These are phyloP conservation scores for Hymenoscyphus repandus DNA, from an alignment of 2,329 filamentous ascomycete genomes.

Conservation along the genomic window DNA sequence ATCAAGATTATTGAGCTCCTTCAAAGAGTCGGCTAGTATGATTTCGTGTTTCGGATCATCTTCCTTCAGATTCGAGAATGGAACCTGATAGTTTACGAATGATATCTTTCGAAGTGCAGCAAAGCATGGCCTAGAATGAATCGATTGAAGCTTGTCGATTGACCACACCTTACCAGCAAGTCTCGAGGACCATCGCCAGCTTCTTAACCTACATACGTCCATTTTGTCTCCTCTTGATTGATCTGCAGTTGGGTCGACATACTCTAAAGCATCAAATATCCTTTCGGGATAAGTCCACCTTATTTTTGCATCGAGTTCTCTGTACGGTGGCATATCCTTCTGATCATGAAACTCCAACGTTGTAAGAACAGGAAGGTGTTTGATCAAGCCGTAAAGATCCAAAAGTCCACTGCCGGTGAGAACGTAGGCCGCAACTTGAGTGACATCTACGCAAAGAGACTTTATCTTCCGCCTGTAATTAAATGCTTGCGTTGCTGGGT, in stretches of 20 bases:
- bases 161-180: constrained; percentile 41
- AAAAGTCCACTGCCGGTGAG: constrained; percentile 48
- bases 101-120: constrained; percentile 48
- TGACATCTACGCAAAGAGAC: constrained; percentile 29
- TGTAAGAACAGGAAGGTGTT: constrained; percentile 59
- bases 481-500: constrained; percentile 23
- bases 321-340: constrained; percentile 62
- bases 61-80: constrained; percentile 35
- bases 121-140: constrained; percentile 56
- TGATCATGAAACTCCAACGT: constrained; percentile 69
- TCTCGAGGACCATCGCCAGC: constrained; percentile 59
- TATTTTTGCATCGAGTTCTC: constrained; percentile 48
- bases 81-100: constrained; percentile 59
- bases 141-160: constrained; percentile 42
- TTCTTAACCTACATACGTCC: constrained; percentile 36
- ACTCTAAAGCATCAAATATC: constrained; percentile 59
- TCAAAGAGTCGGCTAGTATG: constrained; percentile 38
- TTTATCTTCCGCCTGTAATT: constrained; percentile 30
- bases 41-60: constrained; percentile 36
- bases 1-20: constrained; percentile 56
- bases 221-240: constrained; percentile 24
- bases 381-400: constrained; percentile 53
- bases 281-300: constrained; percentile 66
- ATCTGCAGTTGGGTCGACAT: constrained; percentile 42
- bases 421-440: constrained; percentile 47